Conservation (phyloP, 352 stramenopile species). For the Phytophthora fragariae region DNA sequence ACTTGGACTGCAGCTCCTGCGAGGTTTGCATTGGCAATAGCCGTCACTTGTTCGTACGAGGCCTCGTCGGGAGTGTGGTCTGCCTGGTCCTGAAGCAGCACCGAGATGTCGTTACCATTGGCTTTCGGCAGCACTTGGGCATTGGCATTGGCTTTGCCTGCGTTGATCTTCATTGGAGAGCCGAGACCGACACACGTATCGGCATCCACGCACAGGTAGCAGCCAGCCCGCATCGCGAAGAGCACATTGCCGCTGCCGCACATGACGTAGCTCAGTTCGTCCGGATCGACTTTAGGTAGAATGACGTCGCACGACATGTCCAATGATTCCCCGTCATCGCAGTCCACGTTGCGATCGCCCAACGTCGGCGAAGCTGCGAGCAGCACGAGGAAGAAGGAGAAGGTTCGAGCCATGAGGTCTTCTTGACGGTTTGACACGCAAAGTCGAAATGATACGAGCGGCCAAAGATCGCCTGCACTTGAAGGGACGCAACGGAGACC, state of each 20-base stretch:
- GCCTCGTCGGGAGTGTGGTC: conserved; percentile 20
- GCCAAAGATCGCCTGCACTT: conserved; percentile 18
- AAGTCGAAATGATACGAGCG: conserved; percentile 21
- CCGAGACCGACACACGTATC: conserved; percentile 35
- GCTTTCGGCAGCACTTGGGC: conserved; percentile 24
- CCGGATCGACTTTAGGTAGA: not conserved
- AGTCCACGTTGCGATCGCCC: conserved; percentile 34
- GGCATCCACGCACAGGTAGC: conserved; percentile 56
- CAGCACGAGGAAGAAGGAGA: not conserved
- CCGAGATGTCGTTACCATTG: conserved; percentile 38
- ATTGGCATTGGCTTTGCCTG: not conserved
- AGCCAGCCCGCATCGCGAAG: conserved; percentile 56
- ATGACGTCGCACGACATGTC: conserved; percentile 23
- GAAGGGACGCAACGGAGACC: conserved; percentile 29
- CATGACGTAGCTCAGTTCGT: conserved; percentile 1
- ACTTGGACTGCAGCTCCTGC: conserved; percentile 12
- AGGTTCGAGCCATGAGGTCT: conserved; percentile 4
- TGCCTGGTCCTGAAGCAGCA: conserved; percentile 33
- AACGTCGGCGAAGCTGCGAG: conserved; percentile 14
- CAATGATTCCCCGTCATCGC: conserved; percentile 46
- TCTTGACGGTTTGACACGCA: conserved; percentile 19
- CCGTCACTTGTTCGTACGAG: conserved; percentile 19
- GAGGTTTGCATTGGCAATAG: conserved; percentile 26
- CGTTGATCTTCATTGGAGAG: not conserved
- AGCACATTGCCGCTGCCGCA: conserved; percentile 35